phyloP scores from a whole-genome alignment of 2,329 filamentous ascomycete genomes.

The Aspergillus sp. region DNA sequence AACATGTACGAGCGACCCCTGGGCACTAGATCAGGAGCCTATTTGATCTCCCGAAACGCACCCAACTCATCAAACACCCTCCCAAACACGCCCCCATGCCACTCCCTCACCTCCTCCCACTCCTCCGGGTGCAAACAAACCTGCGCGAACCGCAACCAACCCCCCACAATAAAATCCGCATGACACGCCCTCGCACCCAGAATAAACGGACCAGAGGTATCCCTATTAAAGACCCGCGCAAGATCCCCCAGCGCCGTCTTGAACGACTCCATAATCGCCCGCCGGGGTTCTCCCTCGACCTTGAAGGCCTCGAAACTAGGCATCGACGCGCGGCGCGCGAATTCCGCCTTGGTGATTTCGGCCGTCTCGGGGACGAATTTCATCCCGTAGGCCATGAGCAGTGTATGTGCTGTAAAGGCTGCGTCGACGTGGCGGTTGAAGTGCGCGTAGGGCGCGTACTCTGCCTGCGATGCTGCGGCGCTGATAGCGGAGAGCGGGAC shows the following conservation, averaged over 20 bases:
- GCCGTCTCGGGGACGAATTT: slow-evolving; percentile 58
- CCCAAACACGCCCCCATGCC: slow-evolving; percentile 59
- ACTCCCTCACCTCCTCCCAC: slow-evolving; percentile 53
- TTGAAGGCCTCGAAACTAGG: slow-evolving; percentile 46
- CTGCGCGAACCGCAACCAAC: slow-evolving; percentile 57
- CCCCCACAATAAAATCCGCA: slow-evolving; percentile 63
- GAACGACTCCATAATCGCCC: slow-evolving; percentile 47
- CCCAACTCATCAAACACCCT: slow-evolving; percentile 54
- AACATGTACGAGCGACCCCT: no score
- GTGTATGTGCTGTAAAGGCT: slow-evolving; percentile 54
- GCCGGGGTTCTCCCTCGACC: slow-evolving; percentile 46
- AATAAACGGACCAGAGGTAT: slow-evolving; percentile 54
- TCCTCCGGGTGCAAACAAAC: slow-evolving; percentile 49
- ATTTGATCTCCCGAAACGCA: slow-evolving; percentile 41
- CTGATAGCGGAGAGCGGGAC: slow-evolving; percentile 45
- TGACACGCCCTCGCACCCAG: slow-evolving; percentile 53
- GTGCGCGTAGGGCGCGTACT: slow-evolving; percentile 46
- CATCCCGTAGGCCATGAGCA: slow-evolving; percentile 48
- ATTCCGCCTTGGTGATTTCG: slow-evolving; percentile 52
- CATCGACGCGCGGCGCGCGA: slow-evolving; percentile 53
- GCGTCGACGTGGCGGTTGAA: slow-evolving; percentile 63
- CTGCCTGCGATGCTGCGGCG: slow-evolving; percentile 24
- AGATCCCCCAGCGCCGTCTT: slow-evolving; percentile 48
- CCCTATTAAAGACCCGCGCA: slow-evolving; percentile 45
- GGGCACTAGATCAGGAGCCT: slow-evolving; percentile 1